Evolutionary conservation across 164 flowering plant species (phyloP), one percentile per base, ranked within the genome.

Genomic region (Santalum album): DNA sequence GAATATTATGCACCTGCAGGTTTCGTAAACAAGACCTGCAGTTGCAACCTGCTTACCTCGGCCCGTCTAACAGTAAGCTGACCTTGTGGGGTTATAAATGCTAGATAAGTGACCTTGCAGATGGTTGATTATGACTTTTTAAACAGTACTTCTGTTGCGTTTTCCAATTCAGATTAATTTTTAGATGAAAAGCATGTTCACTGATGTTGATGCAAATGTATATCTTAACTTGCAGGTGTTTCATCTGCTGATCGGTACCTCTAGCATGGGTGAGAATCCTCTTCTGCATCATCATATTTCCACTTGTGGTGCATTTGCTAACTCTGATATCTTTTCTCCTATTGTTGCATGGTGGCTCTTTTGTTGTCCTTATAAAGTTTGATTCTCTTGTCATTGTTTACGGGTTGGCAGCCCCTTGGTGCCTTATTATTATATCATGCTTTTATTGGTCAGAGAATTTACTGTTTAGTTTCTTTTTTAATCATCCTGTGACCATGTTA

Each of bases 241-340:
- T 72, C 97, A 86, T 76, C 73, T 87, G 34, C 35, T 90, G 72
- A 83, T 90, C 65, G 95, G 94, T 53, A 66, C 76, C 55, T 78
- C 87, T 45, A 86, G 79, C 62, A 10, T 71, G 23, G 91, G 96
- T 89, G 73, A 75, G 82, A 35, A 17, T 7, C 54, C 29, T 18
- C 0, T 55, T 21, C 12, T n/a, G 16, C 18, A n/a, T 21, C 27
- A 16, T 34, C 12, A 1, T 20, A n/a, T 25, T 59, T 43, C 29
- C 55, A 23, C 44, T 45, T 44, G 21, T 57, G 16, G 18, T 32
- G 27, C 29, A 15, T 19, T 34, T 45, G 22, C 20, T 51, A 26
- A 36, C 12, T 34, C 36, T 49, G 12, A 12, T 25, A 39, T 27
- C 29, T 51, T 40, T 36, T 12, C 2, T 38, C 42, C 42, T 16